Percentiles rank a stretch among this genome's conserved stretches.
These are phyloP conservation scores for Fusarium lateritium DNA, from an alignment of 2,329 filamentous ascomycete genomes.

Conservation along the genomic window DNA sequence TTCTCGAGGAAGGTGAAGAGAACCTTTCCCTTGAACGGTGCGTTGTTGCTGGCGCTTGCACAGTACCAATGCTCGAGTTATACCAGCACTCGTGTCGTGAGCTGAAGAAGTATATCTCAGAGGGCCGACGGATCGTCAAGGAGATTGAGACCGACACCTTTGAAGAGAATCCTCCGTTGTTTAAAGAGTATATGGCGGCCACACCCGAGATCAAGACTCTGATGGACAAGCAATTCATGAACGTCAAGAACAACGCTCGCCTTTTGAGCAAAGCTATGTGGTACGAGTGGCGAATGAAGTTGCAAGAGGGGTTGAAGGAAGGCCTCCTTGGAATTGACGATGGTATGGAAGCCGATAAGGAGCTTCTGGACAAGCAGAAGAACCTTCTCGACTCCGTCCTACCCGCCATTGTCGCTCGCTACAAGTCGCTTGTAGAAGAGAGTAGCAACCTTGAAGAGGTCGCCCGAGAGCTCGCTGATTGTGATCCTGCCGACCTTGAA, in stretches of 20 bases:
- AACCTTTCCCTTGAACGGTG: slow-evolving; percentile 79
- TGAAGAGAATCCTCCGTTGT: slow-evolving; percentile 90
- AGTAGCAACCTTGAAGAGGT: slow-evolving; percentile 77
- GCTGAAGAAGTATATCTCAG: slow-evolving; percentile 95
- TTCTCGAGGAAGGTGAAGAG: slow-evolving; percentile 60
- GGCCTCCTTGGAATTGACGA: slow-evolving; percentile 82
- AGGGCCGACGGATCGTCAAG: slow-evolving; percentile 89
- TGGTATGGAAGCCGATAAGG: slow-evolving; percentile 82
- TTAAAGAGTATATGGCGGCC: slow-evolving; percentile 91
- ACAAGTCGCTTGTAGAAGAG: slow-evolving; percentile 74
- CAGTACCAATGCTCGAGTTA: slow-evolving; percentile 91
- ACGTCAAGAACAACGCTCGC: slow-evolving; percentile 93
- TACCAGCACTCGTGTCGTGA: slow-evolving; percentile 97
- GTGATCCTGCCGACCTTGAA: slow-evolving; percentile 84
- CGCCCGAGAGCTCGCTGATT: slow-evolving; percentile 82
- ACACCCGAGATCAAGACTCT: slow-evolving; percentile 84
- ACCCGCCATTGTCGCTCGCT: slow-evolving; percentile 73
- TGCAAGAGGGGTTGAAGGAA: slow-evolving; percentile 84
- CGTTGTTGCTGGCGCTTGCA: slow-evolving; percentile 91
- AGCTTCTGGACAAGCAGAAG: slow-evolving; percentile 76
- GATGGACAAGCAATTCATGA: slow-evolving; percentile 98
- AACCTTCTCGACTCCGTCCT: slow-evolving; percentile 76
- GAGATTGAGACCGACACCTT: slow-evolving; percentile 92
- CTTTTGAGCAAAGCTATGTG: slow-evolving; percentile 95
- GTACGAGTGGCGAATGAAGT: slow-evolving; percentile 97